Base-by-base conservation (phyloP, 2,329 filamentous ascomycete species). In the Macrophomina tecta region DNA sequence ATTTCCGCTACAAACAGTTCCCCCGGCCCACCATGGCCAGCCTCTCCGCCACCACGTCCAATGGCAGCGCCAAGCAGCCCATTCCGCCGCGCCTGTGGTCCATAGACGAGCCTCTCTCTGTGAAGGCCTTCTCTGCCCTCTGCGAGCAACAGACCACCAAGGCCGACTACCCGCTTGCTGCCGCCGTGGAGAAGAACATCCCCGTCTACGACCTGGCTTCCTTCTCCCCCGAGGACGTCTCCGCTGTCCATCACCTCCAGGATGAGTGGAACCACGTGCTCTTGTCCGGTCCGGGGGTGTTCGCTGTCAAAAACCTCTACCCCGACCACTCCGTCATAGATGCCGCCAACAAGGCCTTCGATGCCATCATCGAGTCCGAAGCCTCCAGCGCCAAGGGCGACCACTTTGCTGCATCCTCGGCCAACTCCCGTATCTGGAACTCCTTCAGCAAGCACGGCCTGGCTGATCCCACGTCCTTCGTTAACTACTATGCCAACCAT, bases 361-460 rank as follows among this genome's bases (percentile, higher is more conserved):
- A 77, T 4, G 67, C 70, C 2, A 87, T 88, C 68, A 85, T 88
- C 73, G 73, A 76, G 3, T 70, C 72, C 9, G 83, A 87, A 74
- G 56, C 72, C 28, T 74, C 73, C 30, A 60, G 68, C 18, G 68
- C 74, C 1, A 82, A 83, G 62, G 87, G 87, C 28, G 87, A 90
- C 73, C 87, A 90, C 71, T 90, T 90, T 74, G 86, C 87, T 1
- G 76, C 81, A 4, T 79, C 80, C 2, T 84, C 84, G 28, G 81
- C 82, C 30, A 90, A 90, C 72, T 81, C 85, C 64, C 82, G 88
- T 9, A 88, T 90, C 77, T 90, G 87, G 87, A 90, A 90, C 77
- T 87, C 87, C 0, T 87, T 89, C 75, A 83, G 83, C 69, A 90
- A 90, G 72, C 87, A 89, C 71, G 84, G 82, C 23, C 73, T 85